A percentile compares a stretch with the other conserved stretches of the same genome.
These are phyloP conservation scores for Ogataea ganodermae DNA, from an alignment of 805 yeast species.

Conservation along the genomic window DNA sequence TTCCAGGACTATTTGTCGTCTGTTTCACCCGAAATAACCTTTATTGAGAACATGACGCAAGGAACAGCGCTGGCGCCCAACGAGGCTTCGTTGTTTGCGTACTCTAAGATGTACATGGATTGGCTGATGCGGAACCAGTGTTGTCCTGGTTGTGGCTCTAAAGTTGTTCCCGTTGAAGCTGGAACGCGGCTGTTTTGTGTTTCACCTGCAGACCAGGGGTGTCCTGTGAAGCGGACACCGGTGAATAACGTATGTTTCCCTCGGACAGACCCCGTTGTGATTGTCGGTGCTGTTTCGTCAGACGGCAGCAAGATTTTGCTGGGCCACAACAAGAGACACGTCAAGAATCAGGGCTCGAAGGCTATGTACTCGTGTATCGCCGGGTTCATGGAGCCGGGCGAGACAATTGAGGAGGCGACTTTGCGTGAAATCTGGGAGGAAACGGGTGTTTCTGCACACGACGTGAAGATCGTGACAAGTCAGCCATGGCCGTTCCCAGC, in stretches of 20 bases:
- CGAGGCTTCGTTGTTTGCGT: constrained; percentile 73
- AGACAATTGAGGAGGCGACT: constrained; percentile 85
- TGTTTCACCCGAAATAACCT: constrained; percentile 8
- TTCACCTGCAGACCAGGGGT: constrained; percentile 9
- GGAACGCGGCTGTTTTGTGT: constrained; percentile 62
- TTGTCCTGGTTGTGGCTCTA: constrained; percentile 86
- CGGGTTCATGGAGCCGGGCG: constrained; percentile 96
- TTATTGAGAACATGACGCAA: constrained; percentile 20
- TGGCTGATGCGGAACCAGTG: constrained; percentile 75
- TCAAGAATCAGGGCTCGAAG: constrained; percentile 30
- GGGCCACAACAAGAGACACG: constrained; percentile 68
- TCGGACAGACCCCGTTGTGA: constrained; percentile 86
- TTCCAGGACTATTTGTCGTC: constrained; percentile 15
- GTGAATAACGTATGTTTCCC: constrained; percentile 88
- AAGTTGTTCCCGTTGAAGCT: constrained; percentile 61
- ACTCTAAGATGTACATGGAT: constrained; percentile 81
- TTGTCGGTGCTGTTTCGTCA: constrained; percentile 71
- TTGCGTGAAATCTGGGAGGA: constrained; percentile 94
- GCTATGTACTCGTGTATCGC: constrained; percentile 83
- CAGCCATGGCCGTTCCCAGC: constrained; percentile 99
- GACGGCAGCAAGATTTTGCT: constrained; percentile 64
- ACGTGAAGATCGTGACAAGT: constrained; percentile 63
- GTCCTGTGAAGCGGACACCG: constrained; percentile 41
- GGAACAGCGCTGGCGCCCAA: constrained; percentile 27
- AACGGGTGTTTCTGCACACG: constrained; percentile 70